Evolutionary conservation across 257 asterid species (phyloP).

Genomic region (Solanum stenotomum): DNA sequence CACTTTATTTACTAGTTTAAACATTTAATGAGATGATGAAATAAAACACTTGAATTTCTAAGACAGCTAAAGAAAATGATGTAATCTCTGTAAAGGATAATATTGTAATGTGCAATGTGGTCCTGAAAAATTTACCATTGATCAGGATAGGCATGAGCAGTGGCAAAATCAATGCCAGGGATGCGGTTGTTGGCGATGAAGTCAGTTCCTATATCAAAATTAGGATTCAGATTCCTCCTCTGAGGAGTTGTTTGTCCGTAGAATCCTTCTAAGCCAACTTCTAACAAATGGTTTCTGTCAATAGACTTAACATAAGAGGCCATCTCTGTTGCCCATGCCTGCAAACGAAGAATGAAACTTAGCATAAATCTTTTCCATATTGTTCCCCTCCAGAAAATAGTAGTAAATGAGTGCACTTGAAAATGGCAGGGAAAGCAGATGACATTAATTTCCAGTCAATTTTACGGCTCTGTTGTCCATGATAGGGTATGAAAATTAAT

Average conservation of each 20-base stretch:
- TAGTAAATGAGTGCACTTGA: not conserved
- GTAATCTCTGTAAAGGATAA: not conserved
- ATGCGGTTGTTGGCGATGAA: slow-evolving; percentile 65
- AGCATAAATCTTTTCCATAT: not conserved
- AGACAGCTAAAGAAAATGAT: not conserved
- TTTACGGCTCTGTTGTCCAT: not conserved
- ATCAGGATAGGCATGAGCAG: slow-evolving; percentile 87
- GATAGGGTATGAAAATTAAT: not conserved
- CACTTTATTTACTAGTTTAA: not conserved
- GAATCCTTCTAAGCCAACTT: slow-evolving; percentile 89
- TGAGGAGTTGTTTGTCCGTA: slow-evolving; percentile 59
- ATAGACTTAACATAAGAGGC: slow-evolving; percentile 70
- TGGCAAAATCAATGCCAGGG: slow-evolving; percentile 71
- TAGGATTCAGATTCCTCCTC: slow-evolving; percentile 45
- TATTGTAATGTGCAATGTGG: not conserved
- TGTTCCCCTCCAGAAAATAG: not conserved
- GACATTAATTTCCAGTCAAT: not conserved
- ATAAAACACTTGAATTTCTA: not conserved
- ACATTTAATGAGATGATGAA: not conserved
- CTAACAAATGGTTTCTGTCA: slow-evolving; percentile 69
- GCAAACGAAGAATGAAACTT: not conserved
- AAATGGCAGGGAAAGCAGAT: not conserved
- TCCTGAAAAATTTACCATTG: slow-evolving; percentile 43
- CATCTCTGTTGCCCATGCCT: slow-evolving; percentile 90
- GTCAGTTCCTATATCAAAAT: slow-evolving; percentile 58